phyloP scores from a whole-genome alignment of 805 yeast genomes.

The Monosporozyma servazzii region DNA sequence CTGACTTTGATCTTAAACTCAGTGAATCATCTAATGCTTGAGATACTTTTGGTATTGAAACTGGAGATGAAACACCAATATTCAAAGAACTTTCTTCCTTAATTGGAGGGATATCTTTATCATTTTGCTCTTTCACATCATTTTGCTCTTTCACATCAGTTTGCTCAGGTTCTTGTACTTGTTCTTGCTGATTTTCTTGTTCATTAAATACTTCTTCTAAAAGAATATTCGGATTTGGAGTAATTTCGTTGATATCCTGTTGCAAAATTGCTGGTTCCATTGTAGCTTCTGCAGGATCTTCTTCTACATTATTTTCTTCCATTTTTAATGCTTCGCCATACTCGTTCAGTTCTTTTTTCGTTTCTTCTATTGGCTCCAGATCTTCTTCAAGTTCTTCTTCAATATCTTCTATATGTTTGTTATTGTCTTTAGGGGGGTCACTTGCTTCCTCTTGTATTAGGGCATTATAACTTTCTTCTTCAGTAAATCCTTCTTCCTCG shows the following conservation, averaged over 20 bases:
- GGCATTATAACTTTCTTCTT: not conserved
- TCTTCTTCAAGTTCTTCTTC: not conserved
- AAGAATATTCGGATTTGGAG: not conserved
- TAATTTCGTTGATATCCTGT: not conserved
- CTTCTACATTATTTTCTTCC: constrained; percentile 1
- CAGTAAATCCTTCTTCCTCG: not conserved
- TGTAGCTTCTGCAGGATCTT: not conserved
- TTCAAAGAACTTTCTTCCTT: not conserved
- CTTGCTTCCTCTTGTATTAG: not conserved
- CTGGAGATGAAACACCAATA: not conserved
- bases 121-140: not conserved
- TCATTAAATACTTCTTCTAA: not conserved
- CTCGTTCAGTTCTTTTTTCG: not conserved
- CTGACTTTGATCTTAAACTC: not conserved
- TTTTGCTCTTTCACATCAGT: not conserved
- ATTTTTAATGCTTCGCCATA: not conserved
- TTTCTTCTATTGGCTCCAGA: not conserved
- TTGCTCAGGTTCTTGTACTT: constrained; percentile 1
- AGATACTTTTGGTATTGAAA: not conserved
- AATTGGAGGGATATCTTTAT: not conserved
- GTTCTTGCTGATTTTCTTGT: not conserved
- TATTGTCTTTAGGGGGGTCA: not conserved
- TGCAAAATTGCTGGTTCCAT: not conserved
- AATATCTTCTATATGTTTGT: not conserved
- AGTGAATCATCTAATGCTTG: not conserved